A percentile compares a stretch with the other conserved stretches of the same genome.
Evolutionary conservation across 768 basidiomycete species (phyloP).

Genomic region (Boletus rubropictus): DNA sequence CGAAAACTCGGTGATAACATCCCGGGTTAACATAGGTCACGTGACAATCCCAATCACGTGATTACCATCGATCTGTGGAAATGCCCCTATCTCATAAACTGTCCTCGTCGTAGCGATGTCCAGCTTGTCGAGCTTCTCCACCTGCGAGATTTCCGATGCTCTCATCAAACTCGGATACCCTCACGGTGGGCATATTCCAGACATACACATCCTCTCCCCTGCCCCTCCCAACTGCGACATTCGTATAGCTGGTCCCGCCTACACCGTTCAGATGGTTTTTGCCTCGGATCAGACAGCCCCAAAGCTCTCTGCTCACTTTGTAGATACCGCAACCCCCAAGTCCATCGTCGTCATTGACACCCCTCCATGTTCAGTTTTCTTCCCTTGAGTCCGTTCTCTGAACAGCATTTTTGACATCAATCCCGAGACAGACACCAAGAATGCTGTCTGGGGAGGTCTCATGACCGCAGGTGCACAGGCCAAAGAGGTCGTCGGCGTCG

Average conservation of each 20-base stretch:
- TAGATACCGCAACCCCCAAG: slow-evolving; percentile 65
- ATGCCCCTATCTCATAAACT: slow-evolving; percentile 1
- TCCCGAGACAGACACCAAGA: slow-evolving; percentile 51
- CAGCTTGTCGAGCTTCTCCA: slow-evolving; percentile 42
- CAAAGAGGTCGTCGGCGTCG: slow-evolving; percentile 62
- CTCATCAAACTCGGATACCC: slow-evolving; percentile 70
- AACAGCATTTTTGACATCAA: slow-evolving; percentile 1
- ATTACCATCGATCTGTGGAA: slow-evolving; percentile 1
- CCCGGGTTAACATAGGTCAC: no score
- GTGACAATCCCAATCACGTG: no score
- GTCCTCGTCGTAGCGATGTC: background rate
- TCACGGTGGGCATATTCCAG: slow-evolving; percentile 77
- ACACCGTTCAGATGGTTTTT: slow-evolving; percentile 80
- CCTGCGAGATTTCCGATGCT: slow-evolving; percentile 86
- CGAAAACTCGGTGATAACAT: no score
- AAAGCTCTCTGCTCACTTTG: slow-evolving; percentile 66
- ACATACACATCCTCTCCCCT: slow-evolving; percentile 50
- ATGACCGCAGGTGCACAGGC: slow-evolving; percentile 84
- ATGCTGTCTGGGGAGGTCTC: slow-evolving; percentile 88
- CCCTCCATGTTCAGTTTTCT: slow-evolving; percentile 53
- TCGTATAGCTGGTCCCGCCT: slow-evolving; percentile 70
- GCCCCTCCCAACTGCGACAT: slow-evolving; percentile 27
- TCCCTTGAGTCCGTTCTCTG: slow-evolving; percentile 6
- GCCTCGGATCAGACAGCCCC: slow-evolving; percentile 55
- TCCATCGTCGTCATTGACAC: slow-evolving; percentile 70